phyloP scores from a whole-genome alignment of 2,329 filamentous ascomycete species.

The Pseudogymnoascus sp. region DNA sequence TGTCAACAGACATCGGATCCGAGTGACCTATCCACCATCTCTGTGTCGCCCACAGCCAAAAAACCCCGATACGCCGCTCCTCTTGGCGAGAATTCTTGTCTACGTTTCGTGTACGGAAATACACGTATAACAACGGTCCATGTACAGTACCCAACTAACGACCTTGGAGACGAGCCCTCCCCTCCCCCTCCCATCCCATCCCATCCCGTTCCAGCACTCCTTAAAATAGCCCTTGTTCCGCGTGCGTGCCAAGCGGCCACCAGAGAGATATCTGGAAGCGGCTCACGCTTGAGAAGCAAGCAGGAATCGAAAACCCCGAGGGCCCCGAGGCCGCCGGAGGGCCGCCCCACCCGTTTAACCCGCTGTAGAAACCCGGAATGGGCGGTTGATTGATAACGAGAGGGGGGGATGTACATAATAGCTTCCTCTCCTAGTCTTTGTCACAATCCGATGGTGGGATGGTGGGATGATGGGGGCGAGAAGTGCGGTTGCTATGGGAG shows the following conservation, averaged over 20 bases:
- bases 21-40: background rate
- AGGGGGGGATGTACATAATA: background rate
- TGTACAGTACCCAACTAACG: background rate
- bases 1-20: background rate
- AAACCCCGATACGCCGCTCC: background rate
- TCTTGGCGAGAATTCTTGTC: background rate
- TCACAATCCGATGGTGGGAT: background rate
- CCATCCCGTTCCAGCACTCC: background rate
- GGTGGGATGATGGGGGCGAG: background rate
- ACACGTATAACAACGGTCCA: background rate
- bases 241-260: background rate
- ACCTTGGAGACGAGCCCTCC: background rate
- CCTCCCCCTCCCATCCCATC: background rate
- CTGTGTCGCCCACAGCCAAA: background rate
- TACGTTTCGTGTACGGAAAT: background rate
- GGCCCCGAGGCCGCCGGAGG: background rate
- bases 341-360: background rate
- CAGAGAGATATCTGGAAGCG: background rate
- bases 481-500: background rate
- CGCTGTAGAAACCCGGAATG: background rate
- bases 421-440: background rate
- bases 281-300: background rate
- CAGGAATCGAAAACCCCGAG: background rate
- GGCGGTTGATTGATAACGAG: background rate
- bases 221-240: background rate